Base-by-base conservation (phyloP, 2,329 filamentous ascomycete genomes). In the Septoria linicola region DNA sequence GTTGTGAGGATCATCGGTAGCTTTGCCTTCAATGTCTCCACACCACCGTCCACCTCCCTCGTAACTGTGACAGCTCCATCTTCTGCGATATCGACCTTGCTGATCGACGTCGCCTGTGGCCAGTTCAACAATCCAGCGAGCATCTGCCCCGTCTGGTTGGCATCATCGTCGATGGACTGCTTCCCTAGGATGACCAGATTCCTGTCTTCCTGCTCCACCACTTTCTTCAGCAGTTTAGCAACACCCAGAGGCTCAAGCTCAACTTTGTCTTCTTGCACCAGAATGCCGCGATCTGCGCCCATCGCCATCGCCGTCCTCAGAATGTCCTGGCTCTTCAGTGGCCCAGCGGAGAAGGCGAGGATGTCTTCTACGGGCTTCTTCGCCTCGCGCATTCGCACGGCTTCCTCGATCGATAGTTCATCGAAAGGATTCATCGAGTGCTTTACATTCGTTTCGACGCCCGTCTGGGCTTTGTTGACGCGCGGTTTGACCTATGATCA, bases 341-440 rank as follows among this genome's bases (percentile, higher is more conserved):
- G 91, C 4, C 93, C 93, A 43, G 89, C 91, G 48, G 85, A 88
- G 71, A 97, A 83, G 63, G 89, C 84, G 69, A 93, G 84, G 68
- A 99, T 97, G 71, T 96, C 90, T 62, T 90, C 85, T 56, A 99
- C 91, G 10, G 65, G 63, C 36, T 59, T 55, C 47, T 83, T 82
- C 49, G 82, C 83, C 72, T 97, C 92, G 72, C 93, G 91, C 68
- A 99, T 87, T 34, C 89, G 89, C 44, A 96, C 88, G 44, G 91
- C 89, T 77, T 97, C 93, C 76, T 99, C 93, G 72, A 99, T 84
- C 36, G 90, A 95, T 67, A 99, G 88, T 73, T 99, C 93, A 78
- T 99, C 93, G 75, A 99, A 99, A 16, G 93, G 93, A 80, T 97
- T 99, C 83, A 99, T 92, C 70, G 86, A 91, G 80, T 97, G 92